Percentiles rank a stretch among this genome's conserved stretches.
Evolutionary conservation across 768 basidiomycete species (phyloP).

Genomic region (Leccinum variicolor): DNA sequence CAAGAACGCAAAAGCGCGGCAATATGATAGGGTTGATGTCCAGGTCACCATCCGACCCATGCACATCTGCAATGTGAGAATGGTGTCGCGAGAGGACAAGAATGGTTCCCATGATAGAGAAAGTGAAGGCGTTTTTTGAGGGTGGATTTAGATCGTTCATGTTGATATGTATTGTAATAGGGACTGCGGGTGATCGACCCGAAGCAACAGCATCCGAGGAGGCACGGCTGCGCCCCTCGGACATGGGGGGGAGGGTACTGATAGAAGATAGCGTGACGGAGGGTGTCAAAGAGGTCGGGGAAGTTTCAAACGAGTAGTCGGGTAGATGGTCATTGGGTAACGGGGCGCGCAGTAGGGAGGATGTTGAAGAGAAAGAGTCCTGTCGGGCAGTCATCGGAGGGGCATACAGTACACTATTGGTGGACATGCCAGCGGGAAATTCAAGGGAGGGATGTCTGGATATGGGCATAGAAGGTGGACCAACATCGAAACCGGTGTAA

Average conservation of each 20-base stretch:
- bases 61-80: constrained; percentile 22
- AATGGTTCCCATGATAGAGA: constrained; percentile 63
- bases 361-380: constrained; percentile 43
- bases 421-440: constrained; percentile 28
- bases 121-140: constrained; percentile 60
- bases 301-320: constrained; percentile 76
- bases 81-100: constrained; percentile 49
- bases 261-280: constrained; percentile 38
- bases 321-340: constrained; percentile 60
- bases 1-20: constrained; percentile 67
- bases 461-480: constrained; percentile 33
- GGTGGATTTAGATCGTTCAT: constrained; percentile 74
- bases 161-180: constrained; percentile 74
- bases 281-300: constrained; percentile 50
- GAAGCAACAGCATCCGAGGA: constrained; percentile 30
- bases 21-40: constrained; percentile 54
- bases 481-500: constrained; percentile 70
- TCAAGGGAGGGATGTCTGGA: constrained; percentile 53
- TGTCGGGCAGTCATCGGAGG: constrained; percentile 32
- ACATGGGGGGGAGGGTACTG: constrained; percentile 32
- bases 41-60: constrained; percentile 24
- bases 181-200: constrained; percentile 48
- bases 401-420: constrained; percentile 19
- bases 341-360: constrained; percentile 73
- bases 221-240: constrained; percentile 36